Conservation (phyloP, 2,329 filamentous ascomycete genomes). For the Microdochium nivale region DNA sequence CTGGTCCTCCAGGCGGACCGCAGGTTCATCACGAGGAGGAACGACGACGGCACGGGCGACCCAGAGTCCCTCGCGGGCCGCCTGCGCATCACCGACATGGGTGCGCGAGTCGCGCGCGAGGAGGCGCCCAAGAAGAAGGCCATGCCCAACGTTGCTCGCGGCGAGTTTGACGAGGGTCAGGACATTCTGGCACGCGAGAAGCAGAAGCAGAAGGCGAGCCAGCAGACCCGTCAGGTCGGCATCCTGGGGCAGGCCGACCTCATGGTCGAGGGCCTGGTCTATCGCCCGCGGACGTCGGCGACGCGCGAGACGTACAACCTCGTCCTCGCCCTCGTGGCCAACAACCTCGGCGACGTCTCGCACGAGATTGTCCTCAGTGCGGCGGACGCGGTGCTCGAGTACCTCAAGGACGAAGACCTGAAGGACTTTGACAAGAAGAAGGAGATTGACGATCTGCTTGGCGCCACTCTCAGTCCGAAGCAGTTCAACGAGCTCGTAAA, state of each 20-base stretch:
- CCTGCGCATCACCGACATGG: slow-evolving; percentile 93
- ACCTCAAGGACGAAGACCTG: slow-evolving; percentile 86
- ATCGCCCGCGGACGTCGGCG: slow-evolving; percentile 82
- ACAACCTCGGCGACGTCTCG: slow-evolving; percentile 83
- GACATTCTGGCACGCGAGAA: slow-evolving; percentile 79
- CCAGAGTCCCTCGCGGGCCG: slow-evolving; percentile 94
- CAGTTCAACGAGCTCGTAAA: slow-evolving; percentile 97
- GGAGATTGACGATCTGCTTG: slow-evolving; percentile 88
- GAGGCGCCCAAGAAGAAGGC: slow-evolving; percentile 68
- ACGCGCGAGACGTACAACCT: slow-evolving; percentile 92
- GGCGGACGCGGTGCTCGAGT: slow-evolving; percentile 84
- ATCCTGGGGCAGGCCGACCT: slow-evolving; percentile 80
- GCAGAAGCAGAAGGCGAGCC: slow-evolving; percentile 76
- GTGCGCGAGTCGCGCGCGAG: slow-evolving; percentile 71
- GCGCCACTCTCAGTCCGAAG: slow-evolving; percentile 72
- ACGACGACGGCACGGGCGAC: slow-evolving; percentile 92
- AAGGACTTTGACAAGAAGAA: slow-evolving; percentile 99
- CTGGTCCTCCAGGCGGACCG: slow-evolving; percentile 99
- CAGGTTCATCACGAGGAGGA: slow-evolving; percentile 85
- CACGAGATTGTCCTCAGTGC: slow-evolving; percentile 89
- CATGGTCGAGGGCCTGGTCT: slow-evolving; percentile 82
- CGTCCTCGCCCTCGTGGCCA: slow-evolving; percentile 83
- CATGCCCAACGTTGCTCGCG: slow-evolving; percentile 64
- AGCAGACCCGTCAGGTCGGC: slow-evolving; percentile 62
- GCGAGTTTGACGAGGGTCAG: slow-evolving; percentile 68